Base-by-base conservation (phyloP, 169 alveolate species). In the Cryptosporidium meleagridis region DNA sequence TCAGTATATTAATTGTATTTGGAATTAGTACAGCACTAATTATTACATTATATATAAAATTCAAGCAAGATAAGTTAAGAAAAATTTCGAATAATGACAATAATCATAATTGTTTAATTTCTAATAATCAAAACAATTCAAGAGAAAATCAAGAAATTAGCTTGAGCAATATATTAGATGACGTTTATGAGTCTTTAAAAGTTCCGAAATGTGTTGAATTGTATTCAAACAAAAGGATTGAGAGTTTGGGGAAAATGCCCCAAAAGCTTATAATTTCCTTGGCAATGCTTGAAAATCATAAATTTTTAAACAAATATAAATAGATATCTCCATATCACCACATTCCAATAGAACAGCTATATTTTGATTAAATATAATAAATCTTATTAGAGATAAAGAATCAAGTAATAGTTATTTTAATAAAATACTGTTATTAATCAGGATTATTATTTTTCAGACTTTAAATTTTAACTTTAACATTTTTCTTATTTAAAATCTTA, bases 231-330 rank as follows among this genome's bases (percentile, higher is more conserved):
- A 12, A 44, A 1, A 80, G 26, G 59, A 48, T 65, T 3, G 51
- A 80, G 21, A 80, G 44, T 16, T 51, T 62, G 45, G 89, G 89
- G 10, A 80, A 35, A 80, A 62, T 59, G 75, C 89, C 89, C 35
- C 89, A 80, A 35, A 65, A 62, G 26, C 89, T 80, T 5, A 80
- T 80, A 37, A 44, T 80, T 37, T 44, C 55, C 31, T 29, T 45
- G 2, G 80, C 75, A 33, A 45, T 53, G 23, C 65, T 44, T 23
- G 75, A 80, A 62, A 80, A 62, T 8, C 35, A 26, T 21, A 48
- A 48, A 48, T 16, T 48, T 14, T 16, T 48, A 12, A 48, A 48
- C 55, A 48, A 16, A 16, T 16, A 48, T 3, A 14, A 48, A 3
- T 48, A 48, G 21, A 16, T 48, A 14, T 21, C 55, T 16, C 21